phyloP scores from a whole-genome alignment of 1,284 basidiomycete species.

The Inonotus hispidus region DNA sequence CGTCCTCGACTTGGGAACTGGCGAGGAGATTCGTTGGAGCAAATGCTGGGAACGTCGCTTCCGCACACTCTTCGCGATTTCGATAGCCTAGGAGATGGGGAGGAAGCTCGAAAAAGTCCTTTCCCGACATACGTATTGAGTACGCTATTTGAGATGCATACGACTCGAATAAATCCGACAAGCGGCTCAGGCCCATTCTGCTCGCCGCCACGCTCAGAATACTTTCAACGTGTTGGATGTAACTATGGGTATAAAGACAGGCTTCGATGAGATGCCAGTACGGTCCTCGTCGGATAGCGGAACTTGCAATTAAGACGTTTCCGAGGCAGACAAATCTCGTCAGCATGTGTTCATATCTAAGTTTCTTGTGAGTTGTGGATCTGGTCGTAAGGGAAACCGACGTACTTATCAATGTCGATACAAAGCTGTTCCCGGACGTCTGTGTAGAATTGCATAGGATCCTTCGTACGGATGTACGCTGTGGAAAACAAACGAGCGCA shows the following conservation, averaged over 20 bases:
- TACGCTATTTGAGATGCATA: constrained; percentile 77
- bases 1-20: constrained; percentile 26
- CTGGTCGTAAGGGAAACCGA: constrained; percentile 11
- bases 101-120: constrained; percentile 63
- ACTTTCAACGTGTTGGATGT: constrained; percentile 57
- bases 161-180: constrained; percentile 69
- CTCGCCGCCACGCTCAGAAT: constrained; percentile 60
- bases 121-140: constrained; percentile 46
- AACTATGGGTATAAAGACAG: constrained; percentile 41
- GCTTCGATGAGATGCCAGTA: constrained; percentile 87
- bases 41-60: constrained; percentile 56
- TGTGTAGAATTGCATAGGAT: constrained; percentile 39
- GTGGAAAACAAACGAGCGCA: constrained; percentile 56
- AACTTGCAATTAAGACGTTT: constrained; percentile 82
- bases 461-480: constrained; percentile 26
- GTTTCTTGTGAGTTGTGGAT: constrained; percentile 17
- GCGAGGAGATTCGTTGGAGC: constrained; percentile 54
- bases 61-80: constrained; percentile 53
- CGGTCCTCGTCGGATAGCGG: constrained; percentile 75
- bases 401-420: constrained; percentile 43
- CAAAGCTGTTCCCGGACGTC: constrained; percentile 40
- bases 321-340: constrained; percentile 75
- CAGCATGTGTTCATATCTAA: constrained; percentile 71
- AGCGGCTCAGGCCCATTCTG: constrained; percentile 61
- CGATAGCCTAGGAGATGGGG: constrained; percentile 67